These are phyloP conservation scores for Syzygium syzygioides DNA, from an alignment of 441 rosid species.

Conservation along the genomic window DNA sequence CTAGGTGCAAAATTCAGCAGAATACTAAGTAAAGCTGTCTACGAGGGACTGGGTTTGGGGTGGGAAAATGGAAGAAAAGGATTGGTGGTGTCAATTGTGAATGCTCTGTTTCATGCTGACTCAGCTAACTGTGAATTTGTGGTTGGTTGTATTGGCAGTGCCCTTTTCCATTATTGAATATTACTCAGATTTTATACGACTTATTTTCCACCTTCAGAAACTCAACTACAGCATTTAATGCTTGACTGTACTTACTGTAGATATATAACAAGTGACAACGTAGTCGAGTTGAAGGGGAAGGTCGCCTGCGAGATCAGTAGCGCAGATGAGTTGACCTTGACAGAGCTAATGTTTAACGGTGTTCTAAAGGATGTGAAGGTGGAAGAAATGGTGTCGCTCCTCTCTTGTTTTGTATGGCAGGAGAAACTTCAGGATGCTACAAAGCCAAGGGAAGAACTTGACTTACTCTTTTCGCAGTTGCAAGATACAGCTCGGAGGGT, in stretches of 20 bases:
- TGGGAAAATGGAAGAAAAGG: not conserved
- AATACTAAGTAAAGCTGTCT: not conserved
- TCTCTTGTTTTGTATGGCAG: constrained; percentile 97
- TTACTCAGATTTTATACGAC: not conserved
- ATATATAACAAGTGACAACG: constrained; percentile 67
- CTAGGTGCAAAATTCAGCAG: not conserved
- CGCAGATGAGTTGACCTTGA: constrained; percentile 90
- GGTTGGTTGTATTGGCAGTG: not conserved
- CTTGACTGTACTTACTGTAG: constrained; percentile 25
- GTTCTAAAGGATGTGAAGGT: constrained; percentile 77
- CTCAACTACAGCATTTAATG: not conserved
- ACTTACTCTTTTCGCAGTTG: constrained; percentile 71
- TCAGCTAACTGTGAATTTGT: not conserved
- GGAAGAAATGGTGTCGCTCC: constrained; percentile 93
- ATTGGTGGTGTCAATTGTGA: not conserved
- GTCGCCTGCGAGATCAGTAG: constrained; percentile 97
- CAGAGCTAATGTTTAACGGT: constrained; percentile 94
- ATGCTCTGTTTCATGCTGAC: not conserved
- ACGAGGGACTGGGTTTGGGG: not conserved
- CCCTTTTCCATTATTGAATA: not conserved
- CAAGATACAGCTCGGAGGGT: constrained; percentile 93
- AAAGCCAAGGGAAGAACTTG: constrained; percentile 94
- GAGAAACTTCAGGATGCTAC: constrained; percentile 87
- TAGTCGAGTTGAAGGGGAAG: constrained; percentile 89
- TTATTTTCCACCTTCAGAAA: not conserved